Conservation (phyloP, 2,329 filamentous ascomycete genomes). For the Akanthomyces lecanii region DNA sequence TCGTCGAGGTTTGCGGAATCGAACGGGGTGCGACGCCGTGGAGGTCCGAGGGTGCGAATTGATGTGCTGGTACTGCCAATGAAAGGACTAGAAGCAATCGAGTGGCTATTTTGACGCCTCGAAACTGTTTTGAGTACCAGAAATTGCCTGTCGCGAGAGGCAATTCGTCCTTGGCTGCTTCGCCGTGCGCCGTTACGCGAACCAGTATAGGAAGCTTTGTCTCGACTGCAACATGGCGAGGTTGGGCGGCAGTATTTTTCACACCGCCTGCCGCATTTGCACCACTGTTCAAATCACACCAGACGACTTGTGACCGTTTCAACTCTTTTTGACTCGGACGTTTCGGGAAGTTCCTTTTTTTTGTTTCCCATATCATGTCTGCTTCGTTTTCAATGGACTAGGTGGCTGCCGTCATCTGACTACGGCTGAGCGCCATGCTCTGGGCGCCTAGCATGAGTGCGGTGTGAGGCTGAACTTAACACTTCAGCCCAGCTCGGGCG, state of each 20-base stretch:
- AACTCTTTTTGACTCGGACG: not conserved
- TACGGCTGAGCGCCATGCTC: slow-evolving; percentile 8
- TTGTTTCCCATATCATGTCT: too few species aligned
- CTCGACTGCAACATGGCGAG: not conserved
- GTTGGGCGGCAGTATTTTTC: slow-evolving; percentile 13
- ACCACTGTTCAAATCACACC: not conserved
- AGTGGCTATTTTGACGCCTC: not conserved
- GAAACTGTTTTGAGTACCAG: not conserved
- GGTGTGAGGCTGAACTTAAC: not conserved
- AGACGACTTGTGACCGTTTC: not conserved
- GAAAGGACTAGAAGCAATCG: not conserved
- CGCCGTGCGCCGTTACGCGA: not conserved
- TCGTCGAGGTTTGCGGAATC: not conserved
- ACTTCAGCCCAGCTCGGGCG: not conserved
- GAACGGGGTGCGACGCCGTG: not conserved
- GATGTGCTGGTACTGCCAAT: not conserved
- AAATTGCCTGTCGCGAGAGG: not conserved
- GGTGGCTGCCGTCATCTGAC: slow-evolving; percentile 6
- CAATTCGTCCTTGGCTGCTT: slow-evolving; percentile 1
- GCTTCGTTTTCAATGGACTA: not conserved
- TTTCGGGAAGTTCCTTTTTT: not conserved
- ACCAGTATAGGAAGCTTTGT: not conserved
- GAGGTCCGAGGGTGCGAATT: not conserved
- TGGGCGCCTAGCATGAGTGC: not conserved
- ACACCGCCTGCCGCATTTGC: slow-evolving; percentile 15